Base-by-base conservation (phyloP, 331 rosid genomes). In the Cydonia oblonga region DNA sequence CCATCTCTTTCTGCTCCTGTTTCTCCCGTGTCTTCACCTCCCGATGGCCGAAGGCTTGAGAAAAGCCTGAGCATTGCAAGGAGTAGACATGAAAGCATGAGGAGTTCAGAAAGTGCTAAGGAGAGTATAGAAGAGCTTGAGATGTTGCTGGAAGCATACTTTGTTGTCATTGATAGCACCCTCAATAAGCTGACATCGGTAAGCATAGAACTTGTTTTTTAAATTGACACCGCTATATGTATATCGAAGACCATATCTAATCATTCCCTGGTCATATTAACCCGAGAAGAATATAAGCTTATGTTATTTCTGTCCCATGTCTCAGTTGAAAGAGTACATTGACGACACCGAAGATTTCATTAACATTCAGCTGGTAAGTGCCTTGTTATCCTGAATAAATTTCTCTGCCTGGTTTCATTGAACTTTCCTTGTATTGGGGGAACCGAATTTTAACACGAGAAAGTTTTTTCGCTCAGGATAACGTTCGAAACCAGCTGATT, bases 331-430 rank as follows among this genome's bases (percentile, higher is more conserved):
- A 86, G 99, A 91, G 76, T 95, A 95, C 89, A 95, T 95, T 33
- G 99, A 91, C 56, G 99, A 95, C 79, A 95, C 99, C 0, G 99
- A 95, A 86, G 97, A 89, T 86, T 95, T 95, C 87, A 95, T 95
- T 76, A 95, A 95, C 90, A 89, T 95, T 78, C 99, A 95, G 81
- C 86, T 95, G 92, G 97, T 95, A 75, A 60, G 84, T 40, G 24
- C 63, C 35, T 29, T 52, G 24, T n/a, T n/a, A n/a, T n/a, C n/a
- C n/a, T n/a, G n/a, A n/a, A n/a, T n/a, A n/a, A n/a, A n/a, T n/a
- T n/a, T n/a, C n/a, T n/a, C n/a, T n/a, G n/a, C n/a, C n/a, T n/a
- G n/a, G n/a, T n/a, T n/a, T n/a, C n/a, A n/a, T n/a, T n/a, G n/a
- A n/a, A 52, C 9, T 59, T 23, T 22, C 2, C 6, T 5, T 58